Evolutionary conservation across 371 early-diverging fungal species (phyloP).

Genomic region (Mucor sp.): DNA sequence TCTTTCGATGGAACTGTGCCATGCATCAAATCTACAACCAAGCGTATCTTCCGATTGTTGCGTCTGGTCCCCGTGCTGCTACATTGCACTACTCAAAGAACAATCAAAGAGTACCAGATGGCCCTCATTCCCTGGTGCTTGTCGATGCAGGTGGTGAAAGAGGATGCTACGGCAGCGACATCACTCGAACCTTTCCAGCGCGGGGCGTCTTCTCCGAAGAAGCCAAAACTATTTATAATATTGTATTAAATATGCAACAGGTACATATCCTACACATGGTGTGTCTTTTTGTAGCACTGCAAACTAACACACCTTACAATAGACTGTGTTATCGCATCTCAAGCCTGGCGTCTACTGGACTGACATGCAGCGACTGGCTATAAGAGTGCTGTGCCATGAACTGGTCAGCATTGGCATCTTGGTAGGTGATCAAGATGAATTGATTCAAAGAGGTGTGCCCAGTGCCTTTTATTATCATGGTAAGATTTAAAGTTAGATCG

Average conservation of each 20-base stretch:
- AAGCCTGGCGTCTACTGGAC: slow-evolving; percentile 85
- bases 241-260: slow-evolving; percentile 78
- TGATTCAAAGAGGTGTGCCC: slow-evolving; percentile 65
- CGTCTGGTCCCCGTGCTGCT: slow-evolving; percentile 56
- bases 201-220: slow-evolving; percentile 69
- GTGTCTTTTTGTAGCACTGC: not conserved
- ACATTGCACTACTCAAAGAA: slow-evolving; percentile 62
- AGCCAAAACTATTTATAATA: slow-evolving; percentile 72
- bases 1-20: slow-evolving; percentile 58
- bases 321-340: slow-evolving; percentile 55
- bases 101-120: slow-evolving; percentile 36
- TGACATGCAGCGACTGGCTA: slow-evolving; percentile 85
- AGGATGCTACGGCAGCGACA: slow-evolving; percentile 77
- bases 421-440: slow-evolving; percentile 60
- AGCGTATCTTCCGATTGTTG: slow-evolving; percentile 66
- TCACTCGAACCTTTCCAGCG: slow-evolving; percentile 85
- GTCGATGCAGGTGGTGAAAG: slow-evolving; percentile 85
- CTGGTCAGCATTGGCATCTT: slow-evolving; percentile 73
- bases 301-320: not conserved
- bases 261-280: slow-evolving; percentile 6
- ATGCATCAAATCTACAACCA: slow-evolving; percentile 47
- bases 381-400: slow-evolving; percentile 64
- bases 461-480: slow-evolving; percentile 90
- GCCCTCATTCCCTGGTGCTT: slow-evolving; percentile 51
- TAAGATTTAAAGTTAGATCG: slow-evolving; percentile 10